Conservation (phyloP, 2,329 filamentous ascomycete genomes). For the Sporothrix variecibatus region DNA sequence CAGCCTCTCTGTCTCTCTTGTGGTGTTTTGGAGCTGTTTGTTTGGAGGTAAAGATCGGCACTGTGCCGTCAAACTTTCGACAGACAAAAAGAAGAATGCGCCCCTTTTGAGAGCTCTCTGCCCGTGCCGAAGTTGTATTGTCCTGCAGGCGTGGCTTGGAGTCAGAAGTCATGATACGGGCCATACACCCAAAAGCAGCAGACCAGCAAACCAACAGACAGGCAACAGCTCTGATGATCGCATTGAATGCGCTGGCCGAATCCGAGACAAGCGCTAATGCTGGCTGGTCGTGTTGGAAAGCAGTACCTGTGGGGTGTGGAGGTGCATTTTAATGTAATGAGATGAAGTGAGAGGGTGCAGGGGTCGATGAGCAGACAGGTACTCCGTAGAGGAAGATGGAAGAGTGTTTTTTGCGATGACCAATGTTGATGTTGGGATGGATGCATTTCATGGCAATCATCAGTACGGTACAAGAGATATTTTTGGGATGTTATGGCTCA, state of each 20-base stretch:
- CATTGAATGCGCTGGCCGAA: conserved; percentile 6
- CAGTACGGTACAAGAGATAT: too few species aligned
- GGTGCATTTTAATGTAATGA: not conserved
- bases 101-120: not conserved
- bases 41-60: conserved; percentile 10
- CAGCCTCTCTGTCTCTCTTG: not conserved
- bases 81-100: not conserved
- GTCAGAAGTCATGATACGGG: not conserved
- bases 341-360: not conserved
- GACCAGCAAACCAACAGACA: not conserved
- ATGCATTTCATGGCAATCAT: not conserved
- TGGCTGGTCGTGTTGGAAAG: not conserved
- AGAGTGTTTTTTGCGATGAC: not conserved
- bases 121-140: not conserved
- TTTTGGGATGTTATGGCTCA: not conserved
- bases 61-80: not conserved
- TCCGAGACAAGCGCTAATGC: conserved; percentile 15
- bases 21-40: not conserved
- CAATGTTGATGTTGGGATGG: not conserved
- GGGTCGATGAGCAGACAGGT: not conserved
- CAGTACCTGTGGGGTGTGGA: not conserved
- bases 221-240: conserved; percentile 15
- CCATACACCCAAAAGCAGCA: not conserved
- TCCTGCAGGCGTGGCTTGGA: not conserved
- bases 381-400: not conserved